Percentiles rank a stretch among this genome's conserved stretches.
Evolutionary conservation across 208 protist species (phyloP).

Genomic region (Blechomonas ayalai): DNA sequence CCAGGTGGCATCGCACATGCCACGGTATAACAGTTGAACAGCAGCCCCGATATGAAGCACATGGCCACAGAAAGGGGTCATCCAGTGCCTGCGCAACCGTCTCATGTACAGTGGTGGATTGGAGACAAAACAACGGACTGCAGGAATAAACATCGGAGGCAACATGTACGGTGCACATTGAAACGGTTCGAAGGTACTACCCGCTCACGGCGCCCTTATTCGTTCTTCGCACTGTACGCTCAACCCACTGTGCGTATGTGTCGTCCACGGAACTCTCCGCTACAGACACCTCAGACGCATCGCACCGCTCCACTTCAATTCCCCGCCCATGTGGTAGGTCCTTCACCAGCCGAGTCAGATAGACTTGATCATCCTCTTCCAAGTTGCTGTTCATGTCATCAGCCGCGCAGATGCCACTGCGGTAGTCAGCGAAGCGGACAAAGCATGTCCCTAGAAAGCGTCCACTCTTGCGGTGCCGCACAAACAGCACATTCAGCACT

Average conservation of each 20-base stretch:
- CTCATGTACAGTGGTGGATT: too few relatives aligned
- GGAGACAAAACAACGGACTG: too few relatives aligned
- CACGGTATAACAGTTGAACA: too few relatives aligned
- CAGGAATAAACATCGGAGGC: too few relatives aligned
- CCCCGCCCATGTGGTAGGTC: constrained; percentile 14
- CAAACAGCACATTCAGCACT: constrained; percentile 64
- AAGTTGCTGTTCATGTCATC: constrained; percentile 75
- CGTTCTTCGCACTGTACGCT: too few relatives aligned
- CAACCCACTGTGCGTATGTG: constrained; percentile 50
- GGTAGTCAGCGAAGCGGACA: constrained; percentile 64
- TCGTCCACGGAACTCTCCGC: constrained; percentile 9
- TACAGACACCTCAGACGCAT: constrained; percentile 48
- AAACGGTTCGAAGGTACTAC: neutral
- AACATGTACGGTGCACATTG: too few relatives aligned
- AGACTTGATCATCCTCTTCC: constrained; percentile 44
- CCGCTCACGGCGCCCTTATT: neutral
- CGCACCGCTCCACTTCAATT: constrained; percentile 74
- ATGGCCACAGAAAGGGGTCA: too few relatives aligned
- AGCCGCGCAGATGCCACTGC: constrained; percentile 63
- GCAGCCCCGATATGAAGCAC: too few relatives aligned
- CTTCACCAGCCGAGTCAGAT: constrained; percentile 18
- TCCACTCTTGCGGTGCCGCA: constrained; percentile 58
- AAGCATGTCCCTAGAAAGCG: constrained; percentile 76
- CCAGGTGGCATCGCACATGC: too few relatives aligned
- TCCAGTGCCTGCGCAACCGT: too few relatives aligned